phyloP scores from a whole-genome alignment of 2,329 filamentous ascomycete genomes.

The Calonectria naviculata region DNA sequence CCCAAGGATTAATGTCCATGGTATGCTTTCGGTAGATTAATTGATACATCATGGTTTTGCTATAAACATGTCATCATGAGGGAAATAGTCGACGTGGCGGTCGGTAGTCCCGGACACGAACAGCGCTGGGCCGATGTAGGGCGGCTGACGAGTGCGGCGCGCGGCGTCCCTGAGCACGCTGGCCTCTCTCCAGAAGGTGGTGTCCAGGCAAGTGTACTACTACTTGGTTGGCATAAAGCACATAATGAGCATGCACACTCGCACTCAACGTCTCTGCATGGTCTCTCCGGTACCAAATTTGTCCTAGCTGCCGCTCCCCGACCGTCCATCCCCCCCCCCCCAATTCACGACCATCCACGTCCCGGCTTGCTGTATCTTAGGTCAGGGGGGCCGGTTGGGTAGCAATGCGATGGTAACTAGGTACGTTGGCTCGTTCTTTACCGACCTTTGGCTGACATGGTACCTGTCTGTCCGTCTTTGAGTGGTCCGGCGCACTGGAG shows the following conservation, averaged over 20 bases:
- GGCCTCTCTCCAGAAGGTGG: background rate
- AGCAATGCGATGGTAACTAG: slow-evolving; percentile 43
- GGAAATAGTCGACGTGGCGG: slow-evolving; percentile 7
- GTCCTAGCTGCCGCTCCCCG: slow-evolving; percentile 25
- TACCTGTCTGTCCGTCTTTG: slow-evolving; percentile 27
- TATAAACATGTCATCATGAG: background rate
- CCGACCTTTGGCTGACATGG: slow-evolving; percentile 29
- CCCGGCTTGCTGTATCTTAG: slow-evolving; percentile 10
- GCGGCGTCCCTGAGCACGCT: slow-evolving; percentile 8
- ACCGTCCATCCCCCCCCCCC: slow-evolving; percentile 14
- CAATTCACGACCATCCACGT: background rate
- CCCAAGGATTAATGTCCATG: background rate
- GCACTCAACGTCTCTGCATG: background rate
- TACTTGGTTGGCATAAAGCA: background rate
- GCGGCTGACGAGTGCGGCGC: slow-evolving; percentile 15
- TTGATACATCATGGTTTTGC: background rate
- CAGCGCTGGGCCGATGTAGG: background rate
- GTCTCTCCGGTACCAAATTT: slow-evolving; percentile 13
- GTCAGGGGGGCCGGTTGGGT: slow-evolving; percentile 40
- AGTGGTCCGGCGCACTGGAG: slow-evolving; percentile 35
- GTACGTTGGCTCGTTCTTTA: slow-evolving; percentile 29
- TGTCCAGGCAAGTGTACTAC: slow-evolving; percentile 17
- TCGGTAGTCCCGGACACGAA: background rate
- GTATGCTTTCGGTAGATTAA: background rate
- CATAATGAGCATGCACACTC: background rate